Evolutionary conservation across 345 rosid species (phyloP).

Genomic region (Firmiana major): DNA sequence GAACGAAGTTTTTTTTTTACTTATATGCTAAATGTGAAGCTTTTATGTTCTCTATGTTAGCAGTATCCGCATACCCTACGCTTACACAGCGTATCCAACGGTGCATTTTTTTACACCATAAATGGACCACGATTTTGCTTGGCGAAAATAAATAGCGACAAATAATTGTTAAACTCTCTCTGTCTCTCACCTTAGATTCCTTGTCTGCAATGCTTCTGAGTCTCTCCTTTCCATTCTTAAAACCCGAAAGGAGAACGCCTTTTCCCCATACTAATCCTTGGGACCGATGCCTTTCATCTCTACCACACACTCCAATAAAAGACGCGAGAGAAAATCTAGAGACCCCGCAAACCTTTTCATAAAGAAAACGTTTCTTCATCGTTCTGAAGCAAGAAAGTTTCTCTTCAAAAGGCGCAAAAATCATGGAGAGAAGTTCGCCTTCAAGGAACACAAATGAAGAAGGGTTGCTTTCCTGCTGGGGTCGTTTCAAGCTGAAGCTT

Average conservation of each 20-base stretch:
- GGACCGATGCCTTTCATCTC: not conserved
- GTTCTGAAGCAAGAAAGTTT: not conserved
- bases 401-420: not conserved
- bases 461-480: slow-evolving; percentile 40
- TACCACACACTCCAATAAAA: slow-evolving; percentile 30
- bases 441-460: slow-evolving; percentile 20
- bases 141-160: not conserved
- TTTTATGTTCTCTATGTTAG: not conserved
- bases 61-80: no score
- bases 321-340: slow-evolving; percentile 3
- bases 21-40: not conserved
- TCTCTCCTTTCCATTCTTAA: not conserved
- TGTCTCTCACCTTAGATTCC: not conserved
- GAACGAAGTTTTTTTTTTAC: not conserved
- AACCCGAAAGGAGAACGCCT: not conserved
- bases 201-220: not conserved
- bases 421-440: slow-evolving; percentile 27
- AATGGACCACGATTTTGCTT: not conserved
- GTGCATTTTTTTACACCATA: not conserved
- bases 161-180: not conserved
- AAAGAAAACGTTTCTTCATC: slow-evolving; percentile 12
- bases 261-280: not conserved
- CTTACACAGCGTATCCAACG: not conserved
- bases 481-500: slow-evolving; percentile 36
- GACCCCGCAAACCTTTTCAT: not conserved